These are phyloP conservation scores for Backusella liffmaniae DNA, from an alignment of 192 early-diverging fungal genomes.

Conservation along the genomic window DNA sequence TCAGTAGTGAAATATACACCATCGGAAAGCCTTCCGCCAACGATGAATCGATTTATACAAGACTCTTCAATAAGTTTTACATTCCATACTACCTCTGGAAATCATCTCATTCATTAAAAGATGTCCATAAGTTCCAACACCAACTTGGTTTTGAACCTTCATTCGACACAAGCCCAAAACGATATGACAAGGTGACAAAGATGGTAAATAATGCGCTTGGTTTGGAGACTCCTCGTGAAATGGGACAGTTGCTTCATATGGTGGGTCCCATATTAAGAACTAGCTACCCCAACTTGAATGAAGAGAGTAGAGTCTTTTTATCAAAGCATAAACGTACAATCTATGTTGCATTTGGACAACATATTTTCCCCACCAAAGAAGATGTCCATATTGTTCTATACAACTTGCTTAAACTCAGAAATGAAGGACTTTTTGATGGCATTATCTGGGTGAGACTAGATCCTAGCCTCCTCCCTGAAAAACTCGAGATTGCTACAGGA, in stretches of 20 bases:
- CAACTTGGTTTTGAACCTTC: not conserved
- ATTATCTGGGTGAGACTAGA: conserved; percentile 29
- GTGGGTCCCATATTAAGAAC: conserved; percentile 37
- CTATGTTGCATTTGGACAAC: conserved; percentile 38
- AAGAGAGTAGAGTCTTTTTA: conserved; percentile 10
- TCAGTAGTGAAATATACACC: not conserved
- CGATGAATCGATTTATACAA: not conserved
- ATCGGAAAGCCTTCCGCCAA: not conserved
- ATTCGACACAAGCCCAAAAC: not conserved
- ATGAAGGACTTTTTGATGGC: conserved; percentile 32
- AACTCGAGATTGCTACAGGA: not conserved
- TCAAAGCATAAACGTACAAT: conserved; percentile 15
- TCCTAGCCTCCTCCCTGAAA: not conserved
- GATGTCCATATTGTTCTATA: conserved; percentile 20
- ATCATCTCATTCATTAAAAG: not conserved
- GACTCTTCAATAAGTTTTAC: not conserved
- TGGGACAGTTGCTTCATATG: conserved; percentile 17
- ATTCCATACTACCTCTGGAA: not conserved
- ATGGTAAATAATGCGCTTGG: conserved; percentile 27
- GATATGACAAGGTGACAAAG: not conserved
- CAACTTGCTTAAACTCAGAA: not conserved
- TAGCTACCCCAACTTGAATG: conserved; percentile 14
- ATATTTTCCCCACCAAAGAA: not conserved
- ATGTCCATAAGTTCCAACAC: not conserved
- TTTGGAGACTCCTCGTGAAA: conserved; percentile 17